These are phyloP conservation scores for Pinus taeda DNA, from an alignment of 75 land plant species.

Conservation along the genomic window DNA sequence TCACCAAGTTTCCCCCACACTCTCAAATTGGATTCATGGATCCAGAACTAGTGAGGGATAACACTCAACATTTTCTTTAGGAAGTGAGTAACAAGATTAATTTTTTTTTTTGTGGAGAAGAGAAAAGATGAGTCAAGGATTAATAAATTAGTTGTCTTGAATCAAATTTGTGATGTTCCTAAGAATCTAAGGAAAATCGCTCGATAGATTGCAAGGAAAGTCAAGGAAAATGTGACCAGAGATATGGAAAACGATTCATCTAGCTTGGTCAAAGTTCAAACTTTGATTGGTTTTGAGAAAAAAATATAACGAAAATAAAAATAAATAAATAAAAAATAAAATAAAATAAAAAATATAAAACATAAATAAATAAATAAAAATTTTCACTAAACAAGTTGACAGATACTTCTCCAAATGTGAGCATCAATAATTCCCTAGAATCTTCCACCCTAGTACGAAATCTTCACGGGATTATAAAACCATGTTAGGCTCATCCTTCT, in stretches of 20 bases:
- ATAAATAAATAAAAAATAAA: no score
- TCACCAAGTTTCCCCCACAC: constrained; percentile 6
- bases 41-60: constrained; percentile 24
- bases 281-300: no score
- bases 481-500: neutral
- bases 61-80: constrained; percentile 57
- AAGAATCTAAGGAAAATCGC: constrained; percentile 67
- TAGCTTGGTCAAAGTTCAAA: no score
- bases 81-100: constrained; percentile 67
- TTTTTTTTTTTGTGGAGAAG: constrained; percentile 39
- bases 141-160: constrained; percentile 23
- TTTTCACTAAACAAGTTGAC: neutral
- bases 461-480: neutral
- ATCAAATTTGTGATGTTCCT: constrained; percentile 36
- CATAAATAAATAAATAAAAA: no score
- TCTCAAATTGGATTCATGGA: constrained; percentile 19
- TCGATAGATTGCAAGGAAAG: constrained; percentile 57
- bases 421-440: neutral
- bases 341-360: no score
- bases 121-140: constrained; percentile 8
- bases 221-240: constrained; percentile 56
- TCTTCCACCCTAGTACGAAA: neutral
- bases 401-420: neutral
- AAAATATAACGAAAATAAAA: no score
- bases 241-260: constrained; percentile 23